Conservation (phyloP, 2,329 filamentous ascomycete species). For the Nemania sp. region DNA sequence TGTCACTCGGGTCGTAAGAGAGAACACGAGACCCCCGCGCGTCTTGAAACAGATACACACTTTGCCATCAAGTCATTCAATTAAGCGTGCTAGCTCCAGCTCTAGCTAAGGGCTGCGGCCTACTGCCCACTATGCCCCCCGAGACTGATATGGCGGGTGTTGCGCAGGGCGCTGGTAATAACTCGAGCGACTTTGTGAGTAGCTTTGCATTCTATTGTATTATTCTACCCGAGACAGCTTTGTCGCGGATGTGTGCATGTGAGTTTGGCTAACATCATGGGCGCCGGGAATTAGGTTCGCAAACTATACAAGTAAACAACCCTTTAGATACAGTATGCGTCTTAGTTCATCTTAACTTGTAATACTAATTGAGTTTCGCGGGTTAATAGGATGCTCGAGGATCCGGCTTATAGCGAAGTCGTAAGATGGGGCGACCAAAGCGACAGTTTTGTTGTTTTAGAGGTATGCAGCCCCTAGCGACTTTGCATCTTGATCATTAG, state of each 20-base stretch:
- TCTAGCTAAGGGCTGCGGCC: conserved; percentile 34
- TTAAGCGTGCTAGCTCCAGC: conserved; percentile 16
- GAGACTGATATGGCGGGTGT: conserved; percentile 54
- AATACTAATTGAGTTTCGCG: conserved; percentile 50
- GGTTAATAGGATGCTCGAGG: conserved; percentile 86
- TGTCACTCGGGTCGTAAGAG: conserved; percentile 4
- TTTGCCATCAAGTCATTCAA: conserved; percentile 26
- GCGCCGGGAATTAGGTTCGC: conserved; percentile 75
- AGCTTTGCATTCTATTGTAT: conserved; percentile 26
- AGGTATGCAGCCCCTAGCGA: conserved; percentile 69
- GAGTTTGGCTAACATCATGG: conserved; percentile 48
- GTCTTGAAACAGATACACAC: conserved; percentile 30
- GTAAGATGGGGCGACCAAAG: conserved; percentile 96
- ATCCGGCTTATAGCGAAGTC: conserved; percentile 89
- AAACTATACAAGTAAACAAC: conserved; percentile 91
- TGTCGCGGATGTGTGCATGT: conserved; percentile 43
- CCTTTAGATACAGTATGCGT: conserved; percentile 37
- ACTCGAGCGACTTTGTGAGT: conserved; percentile 96
- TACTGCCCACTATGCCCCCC: conserved; percentile 51
- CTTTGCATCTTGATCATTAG: neutral
- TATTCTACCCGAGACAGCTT: conserved; percentile 34
- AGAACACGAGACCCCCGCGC: conserved; percentile 19
- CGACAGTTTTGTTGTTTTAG: conserved; percentile 95
- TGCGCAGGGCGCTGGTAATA: conserved; percentile 69
- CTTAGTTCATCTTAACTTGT: neutral